Percentiles rank a stretch among this genome's conserved stretches.
phyloP scores from a whole-genome alignment of 345 rosid genomes.

The Boechera divaricarpa region DNA sequence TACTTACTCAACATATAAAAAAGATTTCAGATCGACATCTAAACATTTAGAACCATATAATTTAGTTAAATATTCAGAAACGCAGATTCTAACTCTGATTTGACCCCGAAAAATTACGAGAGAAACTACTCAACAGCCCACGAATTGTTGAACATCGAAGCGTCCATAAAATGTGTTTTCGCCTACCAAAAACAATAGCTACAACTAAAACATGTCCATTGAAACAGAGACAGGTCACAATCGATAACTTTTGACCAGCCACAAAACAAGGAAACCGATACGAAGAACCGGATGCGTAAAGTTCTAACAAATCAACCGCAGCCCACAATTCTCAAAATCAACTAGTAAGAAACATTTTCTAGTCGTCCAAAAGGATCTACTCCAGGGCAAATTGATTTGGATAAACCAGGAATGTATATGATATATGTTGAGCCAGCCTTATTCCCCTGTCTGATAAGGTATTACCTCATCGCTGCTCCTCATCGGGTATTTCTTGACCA shows the following conservation, averaged over 20 bases:
- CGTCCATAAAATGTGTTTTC: slow-evolving; percentile 7
- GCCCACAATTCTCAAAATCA: slow-evolving; percentile 8
- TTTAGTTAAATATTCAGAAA: background rate
- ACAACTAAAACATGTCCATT: slow-evolving; percentile 26
- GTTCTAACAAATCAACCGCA: slow-evolving; percentile 2
- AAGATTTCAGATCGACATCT: background rate
- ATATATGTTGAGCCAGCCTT: slow-evolving; percentile 33
- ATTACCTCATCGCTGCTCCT: slow-evolving; percentile 63
- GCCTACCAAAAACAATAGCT: slow-evolving; percentile 26
- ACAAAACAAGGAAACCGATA: background rate
- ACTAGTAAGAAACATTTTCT: background rate
- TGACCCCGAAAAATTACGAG: background rate
- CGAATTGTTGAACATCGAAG: background rate
- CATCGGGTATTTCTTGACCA: slow-evolving; percentile 57
- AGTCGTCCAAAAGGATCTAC: slow-evolving; percentile 8
- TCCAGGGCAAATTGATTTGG: slow-evolving; percentile 24
- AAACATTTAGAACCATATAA: background rate
- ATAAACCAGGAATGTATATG: slow-evolving; percentile 19
- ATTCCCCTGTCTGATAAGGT: slow-evolving; percentile 5
- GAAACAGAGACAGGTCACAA: background rate
- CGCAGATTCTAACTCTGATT: background rate
- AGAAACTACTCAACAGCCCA: background rate
- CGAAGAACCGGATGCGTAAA: background rate
- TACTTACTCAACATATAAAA: background rate
- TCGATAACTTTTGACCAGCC: background rate